Base-by-base conservation (phyloP, 768 basidiomycete species). In the Lanmaoa pseudosensibilis region DNA sequence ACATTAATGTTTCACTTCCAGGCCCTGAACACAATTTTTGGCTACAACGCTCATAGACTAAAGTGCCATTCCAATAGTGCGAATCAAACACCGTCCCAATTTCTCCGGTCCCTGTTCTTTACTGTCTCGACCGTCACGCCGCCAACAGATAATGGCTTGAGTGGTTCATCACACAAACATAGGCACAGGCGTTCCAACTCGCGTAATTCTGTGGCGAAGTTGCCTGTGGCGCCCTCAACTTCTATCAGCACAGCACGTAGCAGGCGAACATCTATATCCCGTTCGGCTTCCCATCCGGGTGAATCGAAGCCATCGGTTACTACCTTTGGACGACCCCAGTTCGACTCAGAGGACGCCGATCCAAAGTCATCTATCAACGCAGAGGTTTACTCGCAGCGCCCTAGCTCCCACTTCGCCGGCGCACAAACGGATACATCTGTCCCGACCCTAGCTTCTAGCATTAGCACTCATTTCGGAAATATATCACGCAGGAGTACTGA, bases 1-100 rank as follows among this genome's bases (percentile, higher is more conserved):
- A 47, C 40, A 47, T 23, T 60, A 19, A 55, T 21, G 40, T 58
- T 57, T 52, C 58, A 54, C 43, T 65, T 45, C 48, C 66, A 90
- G 88, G 83, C 80, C 15, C 70, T 90, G 30, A 75, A 79, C 37
- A 76, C 77, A 21, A 67, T 89, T 15, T 87, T 90, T 66, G 83
- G 85, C 25, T 72, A 82, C 51, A 65, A 78, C 21, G 78, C 83
- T 0, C 84, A 86, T 57, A 84, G 79, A 66, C 64, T 84, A 55
- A 86, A 79, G 68, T 74, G 84, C 55, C 72, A 75, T 50, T n/a
- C 63, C 41, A 57, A 53, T 16, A 50, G 53, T 39, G 52, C 58
- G 23, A 61, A 48, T 19, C 59, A 55, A 46, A 58, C 63, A 21
- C 69, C 59, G 27, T 65, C 59, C 25, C 62, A 59, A 46, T 73